Evolutionary conservation across 495 filamentous ascomycete genomes (phyloP).

Genomic region (Glonium stellatum): DNA sequence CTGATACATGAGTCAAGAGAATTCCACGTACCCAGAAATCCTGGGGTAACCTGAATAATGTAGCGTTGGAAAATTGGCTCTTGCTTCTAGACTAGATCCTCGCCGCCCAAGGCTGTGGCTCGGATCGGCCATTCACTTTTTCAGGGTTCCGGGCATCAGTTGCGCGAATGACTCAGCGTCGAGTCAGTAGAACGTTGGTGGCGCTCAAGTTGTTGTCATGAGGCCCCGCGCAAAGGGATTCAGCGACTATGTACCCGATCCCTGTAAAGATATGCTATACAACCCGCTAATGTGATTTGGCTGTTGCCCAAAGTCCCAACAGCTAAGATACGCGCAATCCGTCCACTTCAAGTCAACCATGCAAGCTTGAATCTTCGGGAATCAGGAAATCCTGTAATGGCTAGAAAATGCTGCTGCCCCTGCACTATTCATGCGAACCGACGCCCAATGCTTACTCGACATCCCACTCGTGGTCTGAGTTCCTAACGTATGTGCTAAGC

Average conservation of each 20-base stretch:
- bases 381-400: not conserved
- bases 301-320: not conserved
- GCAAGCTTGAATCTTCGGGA: not conserved
- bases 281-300: not conserved
- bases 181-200: not conserved
- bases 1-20: not conserved
- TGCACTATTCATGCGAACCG: not conserved
- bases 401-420: not conserved
- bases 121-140: too few relatives aligned
- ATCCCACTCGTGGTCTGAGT: conserved; percentile 28
- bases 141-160: not conserved
- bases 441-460: conserved; percentile 19
- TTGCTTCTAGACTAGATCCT: too few relatives aligned
- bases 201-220: not conserved
- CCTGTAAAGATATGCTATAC: too few relatives aligned
- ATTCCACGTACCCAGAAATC: not conserved
- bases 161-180: not conserved
- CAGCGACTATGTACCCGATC: too few relatives aligned
- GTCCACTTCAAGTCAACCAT: not conserved
- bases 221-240: not conserved
- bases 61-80: too few relatives aligned
- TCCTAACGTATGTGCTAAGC: conserved; percentile 37
- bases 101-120: too few relatives aligned
- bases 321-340: not conserved
- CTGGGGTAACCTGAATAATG: not conserved